Evolutionary conservation across 164 flowering plant species (phyloP).

Genomic region (Kingdonia uniflora): DNA sequence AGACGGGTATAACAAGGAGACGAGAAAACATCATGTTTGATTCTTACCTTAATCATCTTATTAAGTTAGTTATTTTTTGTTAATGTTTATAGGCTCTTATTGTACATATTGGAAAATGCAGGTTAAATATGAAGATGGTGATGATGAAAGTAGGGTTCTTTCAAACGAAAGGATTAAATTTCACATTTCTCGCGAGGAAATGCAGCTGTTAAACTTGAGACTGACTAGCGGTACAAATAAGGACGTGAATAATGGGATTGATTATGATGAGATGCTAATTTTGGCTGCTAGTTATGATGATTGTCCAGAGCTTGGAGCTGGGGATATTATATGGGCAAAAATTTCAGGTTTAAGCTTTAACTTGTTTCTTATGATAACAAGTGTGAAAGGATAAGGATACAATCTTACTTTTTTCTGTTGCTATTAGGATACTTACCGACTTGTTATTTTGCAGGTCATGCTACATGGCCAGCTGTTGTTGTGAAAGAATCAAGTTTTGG

Average conservation of each 20-base stretch:
- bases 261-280: slow-evolving; percentile 73
- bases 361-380: too few species aligned
- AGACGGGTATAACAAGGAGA: slow-evolving; percentile 37
- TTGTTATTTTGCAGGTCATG: slow-evolving; percentile 52
- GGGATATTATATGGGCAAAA: slow-evolving; percentile 95
- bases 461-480: slow-evolving; percentile 92
- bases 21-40: slow-evolving; percentile 50
- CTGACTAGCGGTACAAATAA: slow-evolving; percentile 11
- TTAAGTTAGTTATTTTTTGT: neutral
- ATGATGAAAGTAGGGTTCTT: slow-evolving; percentile 48
- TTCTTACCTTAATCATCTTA: slow-evolving; percentile 6
- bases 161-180: slow-evolving; percentile 59
- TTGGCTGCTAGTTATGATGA: slow-evolving; percentile 83
- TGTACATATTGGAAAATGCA: slow-evolving; percentile 17
- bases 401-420: too few species aligned
- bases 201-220: slow-evolving; percentile 45
- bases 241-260: slow-evolving; percentile 30
- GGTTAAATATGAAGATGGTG: slow-evolving; percentile 76
- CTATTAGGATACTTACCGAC: too few species aligned
- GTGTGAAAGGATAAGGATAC: too few species aligned
- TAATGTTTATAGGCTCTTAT: neutral
- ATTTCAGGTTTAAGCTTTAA: slow-evolving; percentile 52
- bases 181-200: slow-evolving; percentile 56
- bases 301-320: slow-evolving; percentile 65
- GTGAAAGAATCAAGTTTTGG: slow-evolving; percentile 52